A percentile compares a stretch with the other conserved stretches of the same genome.
These are phyloP conservation scores for Ceratopteris richardii DNA, from an alignment of 75 land plant genomes.

Conservation along the genomic window DNA sequence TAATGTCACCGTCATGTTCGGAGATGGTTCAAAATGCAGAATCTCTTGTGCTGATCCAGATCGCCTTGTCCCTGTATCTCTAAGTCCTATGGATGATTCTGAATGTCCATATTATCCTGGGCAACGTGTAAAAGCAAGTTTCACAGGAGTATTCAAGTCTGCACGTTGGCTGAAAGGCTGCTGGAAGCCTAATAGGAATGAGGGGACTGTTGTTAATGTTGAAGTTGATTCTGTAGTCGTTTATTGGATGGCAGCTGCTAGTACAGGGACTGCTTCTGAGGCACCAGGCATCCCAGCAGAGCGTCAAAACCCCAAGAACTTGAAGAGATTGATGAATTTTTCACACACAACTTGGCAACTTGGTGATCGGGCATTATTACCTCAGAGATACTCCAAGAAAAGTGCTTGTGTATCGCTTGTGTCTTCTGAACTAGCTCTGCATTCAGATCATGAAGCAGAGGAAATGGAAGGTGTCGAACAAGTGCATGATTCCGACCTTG, in stretches of 20 bases:
- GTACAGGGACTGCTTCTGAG: conserved; percentile 36
- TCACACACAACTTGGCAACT: conserved; percentile 86
- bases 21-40: conserved; percentile 91
- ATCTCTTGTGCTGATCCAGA: conserved; percentile 68
- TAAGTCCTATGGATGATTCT: conserved; percentile 48
- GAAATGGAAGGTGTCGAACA: background rate
- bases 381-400: conserved; percentile 6
- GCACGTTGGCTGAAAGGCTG: conserved; percentile 75
- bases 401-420: background rate
- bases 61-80: conserved; percentile 50
- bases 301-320: conserved; percentile 65
- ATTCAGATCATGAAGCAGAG: background rate
- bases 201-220: conserved; percentile 83
- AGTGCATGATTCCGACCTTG: background rate
- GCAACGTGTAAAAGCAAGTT: conserved; percentile 70
- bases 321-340: conserved; percentile 65
- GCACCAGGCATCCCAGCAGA: conserved; percentile 61
- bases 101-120: conserved; percentile 84
- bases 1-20: conserved; percentile 87
- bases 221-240: conserved; percentile 60
- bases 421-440: background rate
- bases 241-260: conserved; percentile 81
- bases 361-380: conserved; percentile 79
- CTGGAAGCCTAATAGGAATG: conserved; percentile 88
- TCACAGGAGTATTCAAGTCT: conserved; percentile 66